Percentiles rank a stretch among this genome's conserved stretches.
These are phyloP conservation scores for Dipodascopsis tothii DNA, from an alignment of 805 yeast species.

Conservation along the genomic window DNA sequence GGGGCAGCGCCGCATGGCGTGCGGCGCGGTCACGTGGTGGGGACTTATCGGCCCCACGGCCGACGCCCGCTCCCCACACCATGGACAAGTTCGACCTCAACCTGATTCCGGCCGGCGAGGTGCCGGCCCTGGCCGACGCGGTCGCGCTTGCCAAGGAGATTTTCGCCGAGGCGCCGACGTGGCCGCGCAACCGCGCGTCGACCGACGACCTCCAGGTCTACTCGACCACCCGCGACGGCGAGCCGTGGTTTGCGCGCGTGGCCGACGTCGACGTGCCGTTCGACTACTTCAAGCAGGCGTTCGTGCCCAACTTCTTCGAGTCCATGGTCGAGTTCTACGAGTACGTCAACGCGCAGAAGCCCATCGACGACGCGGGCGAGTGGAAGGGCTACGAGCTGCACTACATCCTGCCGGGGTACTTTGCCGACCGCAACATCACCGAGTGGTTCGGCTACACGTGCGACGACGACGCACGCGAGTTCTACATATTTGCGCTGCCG, in stretches of 20 bases:
- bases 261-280: slow-evolving; percentile 9
- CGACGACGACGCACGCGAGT: slow-evolving; percentile 6
- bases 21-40: no score
- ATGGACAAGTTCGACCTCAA: slow-evolving; percentile 9
- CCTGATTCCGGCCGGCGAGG: slow-evolving; percentile 2
- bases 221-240: slow-evolving; percentile 5
- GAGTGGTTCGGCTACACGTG: slow-evolving; percentile 10
- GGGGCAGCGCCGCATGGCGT: no score
- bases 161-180: slow-evolving; percentile 3
- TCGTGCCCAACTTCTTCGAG: slow-evolving; percentile 13
- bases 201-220: slow-evolving; percentile 6
- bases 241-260: slow-evolving; percentile 16
- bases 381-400: slow-evolving; percentile 14
- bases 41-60: no score
- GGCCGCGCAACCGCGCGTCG: not conserved
- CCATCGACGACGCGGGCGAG: slow-evolving; percentile 1
- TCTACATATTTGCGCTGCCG: slow-evolving; percentile 15
- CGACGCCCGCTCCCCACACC: no score
- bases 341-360: slow-evolving; percentile 4
- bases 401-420: slow-evolving; percentile 16
- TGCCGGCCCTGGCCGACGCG: slow-evolving; percentile 11
- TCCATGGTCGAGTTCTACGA: slow-evolving; percentile 18
- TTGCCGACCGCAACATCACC: slow-evolving; percentile 17
- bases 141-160: slow-evolving; percentile 5
- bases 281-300: slow-evolving; percentile 15